Evolutionary conservation across 1,284 basidiomycete species (phyloP), one percentile per base, ranked within the genome.

Genomic region (Moniliophthora roreri): DNA sequence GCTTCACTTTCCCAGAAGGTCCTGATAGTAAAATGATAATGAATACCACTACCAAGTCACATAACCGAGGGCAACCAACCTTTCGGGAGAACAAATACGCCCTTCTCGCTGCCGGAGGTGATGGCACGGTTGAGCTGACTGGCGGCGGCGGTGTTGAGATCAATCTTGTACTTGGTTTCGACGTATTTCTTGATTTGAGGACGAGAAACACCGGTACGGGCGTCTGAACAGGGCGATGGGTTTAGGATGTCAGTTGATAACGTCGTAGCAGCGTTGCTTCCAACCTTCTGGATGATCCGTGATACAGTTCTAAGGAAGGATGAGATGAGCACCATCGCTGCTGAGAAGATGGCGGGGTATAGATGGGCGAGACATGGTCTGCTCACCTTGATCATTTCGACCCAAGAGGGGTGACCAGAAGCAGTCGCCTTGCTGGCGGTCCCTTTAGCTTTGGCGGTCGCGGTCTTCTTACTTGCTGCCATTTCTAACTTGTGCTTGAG

Each of bases 141-240:
- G 61, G 78, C 75, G 67, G 85, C 80, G 48, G 82, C 66, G 51
- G 80, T 73, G 53, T 78, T 81, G 62, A 84, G 71, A 61, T 83
- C 79, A 59, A 88, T 72, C 64, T 81, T 80, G 71, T 86, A 87
- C 61, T 79, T 81, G 53, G 71, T 69, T 66, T 85, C 83, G 47
- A 87, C 76, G 68, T 77, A 88, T 84, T 89, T 90, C 81, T 91
- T 91, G 75, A 91, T 85, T 55, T 76, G 81, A 21, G 85, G 84
- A 59, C 88, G 81, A 58, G 87, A 88, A 62, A 89, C 84, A 69
- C 87, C 88, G 52, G 68, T 62, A 52, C 87, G 82, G 53, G 83
- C 78, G 42, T 86, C 86, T 46, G 41, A 44, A 46, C 4, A 11
- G 18, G 44, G 24, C n/a, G 4, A 32, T 28, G n/a, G 40, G 28